Evolutionary conservation across 2,329 filamentous ascomycete genomes (phyloP).

Genomic region (Monosporascus ibericus): DNA sequence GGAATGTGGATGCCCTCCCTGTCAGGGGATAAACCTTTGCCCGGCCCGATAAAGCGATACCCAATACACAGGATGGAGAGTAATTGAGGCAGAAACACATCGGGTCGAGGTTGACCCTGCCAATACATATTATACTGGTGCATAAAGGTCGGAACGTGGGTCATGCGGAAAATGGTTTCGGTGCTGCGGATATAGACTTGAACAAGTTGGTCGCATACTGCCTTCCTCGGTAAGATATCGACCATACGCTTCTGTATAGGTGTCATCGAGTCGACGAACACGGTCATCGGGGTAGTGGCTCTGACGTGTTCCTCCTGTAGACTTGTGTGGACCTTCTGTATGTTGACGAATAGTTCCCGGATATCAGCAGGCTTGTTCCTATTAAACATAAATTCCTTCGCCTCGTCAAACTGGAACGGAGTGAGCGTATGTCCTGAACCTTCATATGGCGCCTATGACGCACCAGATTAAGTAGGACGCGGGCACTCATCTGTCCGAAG

Average conservation of each 20-base stretch:
- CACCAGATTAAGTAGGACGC: conserved; percentile 49
- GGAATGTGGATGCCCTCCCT: conserved; percentile 52
- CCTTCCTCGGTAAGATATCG: conserved; percentile 46
- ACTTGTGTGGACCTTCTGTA: conserved; percentile 41
- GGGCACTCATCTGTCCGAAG: conserved; percentile 47
- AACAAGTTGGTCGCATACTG: conserved; percentile 45
- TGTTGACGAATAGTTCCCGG: conserved; percentile 36
- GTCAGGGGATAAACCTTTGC: conserved; percentile 44
- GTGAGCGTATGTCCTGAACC: conserved; percentile 2
- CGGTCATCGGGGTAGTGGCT: conserved; percentile 44
- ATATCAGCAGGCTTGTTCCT: conserved; percentile 34
- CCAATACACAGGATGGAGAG: conserved; percentile 47
- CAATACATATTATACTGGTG: conserved; percentile 47
- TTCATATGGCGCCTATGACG: conserved; percentile 8
- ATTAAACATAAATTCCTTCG: conserved; percentile 43
- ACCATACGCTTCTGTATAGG: conserved; percentile 52
- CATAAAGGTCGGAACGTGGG: conserved; percentile 47
- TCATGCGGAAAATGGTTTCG: conserved; percentile 47
- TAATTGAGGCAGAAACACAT: conserved; percentile 48
- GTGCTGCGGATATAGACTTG: conserved; percentile 43
- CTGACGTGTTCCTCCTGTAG: conserved; percentile 42
- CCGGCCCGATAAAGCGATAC: conserved; percentile 46
- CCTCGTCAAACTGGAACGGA: conserved; percentile 43
- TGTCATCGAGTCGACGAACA: conserved; percentile 54
- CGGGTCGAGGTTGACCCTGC: conserved; percentile 39